A percentile compares a stretch with the other conserved stretches of the same genome.
These are phyloP conservation scores for Chrysochromulina parva DNA, from an alignment of 78 protist species.

Conservation along the genomic window DNA sequence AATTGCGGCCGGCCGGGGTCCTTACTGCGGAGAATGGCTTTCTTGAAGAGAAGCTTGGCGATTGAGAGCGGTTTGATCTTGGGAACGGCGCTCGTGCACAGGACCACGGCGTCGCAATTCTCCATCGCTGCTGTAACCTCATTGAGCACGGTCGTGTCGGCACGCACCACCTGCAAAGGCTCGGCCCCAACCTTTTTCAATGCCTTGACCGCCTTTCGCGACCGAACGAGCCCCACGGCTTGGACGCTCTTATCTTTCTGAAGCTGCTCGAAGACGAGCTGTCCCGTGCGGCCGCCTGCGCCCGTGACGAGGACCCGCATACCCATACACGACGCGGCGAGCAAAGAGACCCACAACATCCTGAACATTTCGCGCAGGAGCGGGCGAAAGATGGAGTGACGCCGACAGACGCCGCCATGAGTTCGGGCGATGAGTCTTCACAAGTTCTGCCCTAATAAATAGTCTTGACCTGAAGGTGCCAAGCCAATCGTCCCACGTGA, in stretches of 20 bases:
- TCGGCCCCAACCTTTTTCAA: not conserved
- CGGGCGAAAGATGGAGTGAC: too few relatives aligned
- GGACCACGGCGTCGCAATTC: not conserved
- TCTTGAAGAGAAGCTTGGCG: not conserved
- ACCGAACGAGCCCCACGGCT: not conserved
- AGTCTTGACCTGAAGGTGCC: too few relatives aligned
- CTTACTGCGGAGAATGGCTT: not conserved
- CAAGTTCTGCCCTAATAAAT: too few relatives aligned
- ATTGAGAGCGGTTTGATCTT: not conserved
- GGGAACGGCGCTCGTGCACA: not conserved
- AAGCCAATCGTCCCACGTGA: too few relatives aligned
- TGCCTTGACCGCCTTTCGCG: not conserved
- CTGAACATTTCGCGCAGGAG: too few relatives aligned
- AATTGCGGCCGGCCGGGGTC: not conserved
- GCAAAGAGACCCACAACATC: too few relatives aligned
- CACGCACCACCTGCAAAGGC: not conserved
- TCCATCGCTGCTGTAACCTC: not conserved
- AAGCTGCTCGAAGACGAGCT: not conserved
- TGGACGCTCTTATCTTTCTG: not conserved
- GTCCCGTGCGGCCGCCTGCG: not conserved
- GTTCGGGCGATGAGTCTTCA: too few relatives aligned
- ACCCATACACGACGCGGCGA: too few relatives aligned
- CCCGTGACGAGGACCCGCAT: not conserved
- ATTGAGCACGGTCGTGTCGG: not conserved
- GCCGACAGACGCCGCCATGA: too few relatives aligned